Percentiles rank a stretch among this genome's conserved stretches.
These are phyloP conservation scores for Colletotrichum godetiae DNA, from an alignment of 2,329 filamentous ascomycete species.

Conservation along the genomic window DNA sequence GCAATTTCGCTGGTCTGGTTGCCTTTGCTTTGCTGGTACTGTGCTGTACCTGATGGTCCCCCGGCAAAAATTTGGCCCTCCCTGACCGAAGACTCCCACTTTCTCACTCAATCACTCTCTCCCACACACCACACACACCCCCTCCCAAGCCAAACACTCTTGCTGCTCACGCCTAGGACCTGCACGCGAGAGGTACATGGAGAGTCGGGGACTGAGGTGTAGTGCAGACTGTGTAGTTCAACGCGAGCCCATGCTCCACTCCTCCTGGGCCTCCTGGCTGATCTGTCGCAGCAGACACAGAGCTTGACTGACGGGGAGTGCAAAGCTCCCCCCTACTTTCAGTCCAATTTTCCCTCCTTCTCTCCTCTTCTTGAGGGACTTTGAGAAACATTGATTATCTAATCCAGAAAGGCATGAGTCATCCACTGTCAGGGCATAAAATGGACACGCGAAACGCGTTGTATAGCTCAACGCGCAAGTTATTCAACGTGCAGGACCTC, in stretches of 20 bases:
- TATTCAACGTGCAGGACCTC: not conserved
- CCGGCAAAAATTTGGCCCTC: slow-evolving; percentile 28
- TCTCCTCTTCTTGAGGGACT: slow-evolving; percentile 35
- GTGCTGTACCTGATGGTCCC: slow-evolving; percentile 35
- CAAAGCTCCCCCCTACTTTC: slow-evolving; percentile 42
- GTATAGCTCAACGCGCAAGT: not conserved
- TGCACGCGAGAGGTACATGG: slow-evolving; percentile 26
- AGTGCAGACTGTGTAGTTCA: slow-evolving; percentile 12
- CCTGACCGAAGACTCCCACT: slow-evolving; percentile 24
- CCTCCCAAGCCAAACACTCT: slow-evolving; percentile 35
- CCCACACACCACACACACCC: slow-evolving; percentile 25
- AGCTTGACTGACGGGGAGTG: slow-evolving; percentile 43
- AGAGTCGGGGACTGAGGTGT: not conserved
- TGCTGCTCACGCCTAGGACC: slow-evolving; percentile 33
- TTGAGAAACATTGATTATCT: not conserved
- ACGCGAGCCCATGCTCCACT: slow-evolving; percentile 34
- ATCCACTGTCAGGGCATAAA: not conserved
- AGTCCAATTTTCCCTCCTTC: slow-evolving; percentile 43
- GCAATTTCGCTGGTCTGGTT: slow-evolving; percentile 30
- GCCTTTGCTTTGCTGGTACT: slow-evolving; percentile 30
- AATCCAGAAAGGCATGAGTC: not conserved
- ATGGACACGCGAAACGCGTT: not conserved
- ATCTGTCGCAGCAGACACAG: slow-evolving; percentile 26
- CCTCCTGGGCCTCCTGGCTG: slow-evolving; percentile 31
- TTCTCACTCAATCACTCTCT: not conserved